Conservation (phyloP, 2,329 filamentous ascomycete genomes). For the Penicillium fuscoglaucum region DNA sequence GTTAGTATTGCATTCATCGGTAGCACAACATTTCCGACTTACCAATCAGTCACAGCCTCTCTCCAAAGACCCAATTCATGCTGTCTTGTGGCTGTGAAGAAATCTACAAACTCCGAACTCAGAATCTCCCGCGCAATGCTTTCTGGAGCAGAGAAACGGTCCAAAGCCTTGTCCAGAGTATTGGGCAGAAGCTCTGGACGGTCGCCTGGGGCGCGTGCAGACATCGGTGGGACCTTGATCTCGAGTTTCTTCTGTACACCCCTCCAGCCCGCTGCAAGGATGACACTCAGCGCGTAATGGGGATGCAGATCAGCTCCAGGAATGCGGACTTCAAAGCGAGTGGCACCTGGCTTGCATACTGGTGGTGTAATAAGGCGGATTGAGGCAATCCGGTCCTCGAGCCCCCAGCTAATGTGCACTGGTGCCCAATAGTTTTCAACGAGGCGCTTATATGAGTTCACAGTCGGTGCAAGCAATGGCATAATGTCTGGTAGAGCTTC, state of each 20-base stretch:
- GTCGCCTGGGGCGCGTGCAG: slow-evolving; percentile 67
- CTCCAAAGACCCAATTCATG: slow-evolving; percentile 89
- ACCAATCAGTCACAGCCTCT: slow-evolving; percentile 95
- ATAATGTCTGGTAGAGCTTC: slow-evolving; percentile 89
- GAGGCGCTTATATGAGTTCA: slow-evolving; percentile 95
- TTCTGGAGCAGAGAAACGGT: slow-evolving; percentile 68
- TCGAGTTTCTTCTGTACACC: slow-evolving; percentile 88
- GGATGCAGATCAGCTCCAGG: slow-evolving; percentile 82
- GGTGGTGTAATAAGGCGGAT: slow-evolving; percentile 86
- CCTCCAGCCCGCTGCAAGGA: slow-evolving; percentile 87
- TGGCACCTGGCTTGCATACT: slow-evolving; percentile 69
- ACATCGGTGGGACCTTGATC: slow-evolving; percentile 77
- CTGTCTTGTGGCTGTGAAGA: slow-evolving; percentile 87
- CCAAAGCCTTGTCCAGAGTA: slow-evolving; percentile 78
- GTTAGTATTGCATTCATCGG: slow-evolving; percentile 5
- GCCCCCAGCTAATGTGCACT: slow-evolving; percentile 91
- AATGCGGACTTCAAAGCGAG: slow-evolving; percentile 27
- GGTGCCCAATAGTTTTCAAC: slow-evolving; percentile 99
- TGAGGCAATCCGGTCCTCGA: slow-evolving; percentile 88
- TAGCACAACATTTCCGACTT: slow-evolving; percentile 44
- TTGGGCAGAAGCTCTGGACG: slow-evolving; percentile 61
- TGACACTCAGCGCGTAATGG: slow-evolving; percentile 78
- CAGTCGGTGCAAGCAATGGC: slow-evolving; percentile 86
- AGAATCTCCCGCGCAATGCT: slow-evolving; percentile 90
- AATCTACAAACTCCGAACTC: slow-evolving; percentile 90